These are phyloP conservation scores for Guadua angustifolia DNA, from an alignment of 176 grass and related monocot genomes.

Conservation along the genomic window DNA sequence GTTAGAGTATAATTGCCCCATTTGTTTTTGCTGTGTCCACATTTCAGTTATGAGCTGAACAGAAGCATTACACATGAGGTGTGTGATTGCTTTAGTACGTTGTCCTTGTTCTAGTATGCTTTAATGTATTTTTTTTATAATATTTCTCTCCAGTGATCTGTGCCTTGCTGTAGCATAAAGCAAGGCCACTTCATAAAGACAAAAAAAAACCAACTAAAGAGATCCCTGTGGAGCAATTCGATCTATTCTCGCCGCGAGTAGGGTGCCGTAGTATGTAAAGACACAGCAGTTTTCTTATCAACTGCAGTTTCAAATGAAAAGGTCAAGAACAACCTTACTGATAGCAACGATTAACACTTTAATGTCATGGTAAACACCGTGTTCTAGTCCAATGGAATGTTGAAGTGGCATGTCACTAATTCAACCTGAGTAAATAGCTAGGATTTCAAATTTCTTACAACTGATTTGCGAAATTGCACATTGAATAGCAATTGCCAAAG, in stretches of 20 bases:
- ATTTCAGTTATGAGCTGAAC: conserved; percentile 3
- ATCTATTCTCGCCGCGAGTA: background rate
- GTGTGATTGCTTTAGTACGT: background rate
- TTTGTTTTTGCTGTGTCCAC: background rate
- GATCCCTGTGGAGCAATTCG: too few relatives aligned
- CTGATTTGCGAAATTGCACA: background rate
- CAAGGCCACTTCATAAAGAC: background rate
- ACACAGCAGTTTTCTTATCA: background rate
- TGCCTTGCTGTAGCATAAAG: background rate
- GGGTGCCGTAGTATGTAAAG: background rate
- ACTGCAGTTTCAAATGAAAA: background rate
- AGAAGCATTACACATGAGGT: background rate
- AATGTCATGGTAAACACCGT: background rate
- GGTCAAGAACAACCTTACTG: background rate
- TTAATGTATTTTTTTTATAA: background rate
- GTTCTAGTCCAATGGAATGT: background rate
- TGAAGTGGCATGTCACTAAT: background rate
- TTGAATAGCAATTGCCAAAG: background rate
- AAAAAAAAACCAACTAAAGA: too few relatives aligned
- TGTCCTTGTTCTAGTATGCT: background rate
- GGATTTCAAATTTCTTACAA: background rate
- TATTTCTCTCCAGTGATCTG: background rate
- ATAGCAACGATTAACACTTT: background rate
- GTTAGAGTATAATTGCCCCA: background rate
- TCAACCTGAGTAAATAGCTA: background rate